phyloP scores from a whole-genome alignment of 2,329 filamentous ascomycete species.

The Alternaria sp. region DNA sequence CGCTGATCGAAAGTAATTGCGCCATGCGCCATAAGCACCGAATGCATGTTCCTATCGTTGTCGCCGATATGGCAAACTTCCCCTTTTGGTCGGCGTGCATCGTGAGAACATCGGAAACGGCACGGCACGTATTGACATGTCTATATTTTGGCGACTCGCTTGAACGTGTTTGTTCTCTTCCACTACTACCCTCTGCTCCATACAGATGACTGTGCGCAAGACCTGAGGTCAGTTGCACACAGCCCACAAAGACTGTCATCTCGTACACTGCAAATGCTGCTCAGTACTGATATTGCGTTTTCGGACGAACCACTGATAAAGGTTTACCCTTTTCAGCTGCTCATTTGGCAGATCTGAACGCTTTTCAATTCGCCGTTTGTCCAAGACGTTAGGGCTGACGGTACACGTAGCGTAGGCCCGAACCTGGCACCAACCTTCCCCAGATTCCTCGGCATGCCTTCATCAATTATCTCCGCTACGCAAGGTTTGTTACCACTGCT shows the following conservation, averaged over 20 bases:
- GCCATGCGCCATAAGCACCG: background rate
- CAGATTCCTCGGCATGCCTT: background rate
- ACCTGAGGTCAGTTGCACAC: background rate
- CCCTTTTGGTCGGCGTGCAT: background rate
- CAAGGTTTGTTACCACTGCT: background rate
- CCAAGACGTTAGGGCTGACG: constrained; percentile 1
- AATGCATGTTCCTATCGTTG: background rate
- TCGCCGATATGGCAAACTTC: background rate
- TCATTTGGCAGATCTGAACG: background rate
- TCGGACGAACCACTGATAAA: background rate
- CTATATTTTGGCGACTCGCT: too few species aligned
- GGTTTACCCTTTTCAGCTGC: background rate
- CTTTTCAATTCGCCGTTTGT: background rate
- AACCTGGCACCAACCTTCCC: background rate
- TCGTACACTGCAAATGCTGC: background rate
- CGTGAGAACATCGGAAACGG: background rate
- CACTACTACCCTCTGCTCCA: background rate
- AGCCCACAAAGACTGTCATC: background rate
- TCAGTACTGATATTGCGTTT: background rate
- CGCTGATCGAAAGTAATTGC: background rate
- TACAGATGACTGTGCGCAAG: background rate
- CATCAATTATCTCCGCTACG: background rate
- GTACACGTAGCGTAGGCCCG: background rate
- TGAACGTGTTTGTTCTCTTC: background rate
- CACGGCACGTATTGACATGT: too few species aligned